phyloP scores from a whole-genome alignment of 768 basidiomycete genomes.

The Thelephora aurantiotincta region DNA sequence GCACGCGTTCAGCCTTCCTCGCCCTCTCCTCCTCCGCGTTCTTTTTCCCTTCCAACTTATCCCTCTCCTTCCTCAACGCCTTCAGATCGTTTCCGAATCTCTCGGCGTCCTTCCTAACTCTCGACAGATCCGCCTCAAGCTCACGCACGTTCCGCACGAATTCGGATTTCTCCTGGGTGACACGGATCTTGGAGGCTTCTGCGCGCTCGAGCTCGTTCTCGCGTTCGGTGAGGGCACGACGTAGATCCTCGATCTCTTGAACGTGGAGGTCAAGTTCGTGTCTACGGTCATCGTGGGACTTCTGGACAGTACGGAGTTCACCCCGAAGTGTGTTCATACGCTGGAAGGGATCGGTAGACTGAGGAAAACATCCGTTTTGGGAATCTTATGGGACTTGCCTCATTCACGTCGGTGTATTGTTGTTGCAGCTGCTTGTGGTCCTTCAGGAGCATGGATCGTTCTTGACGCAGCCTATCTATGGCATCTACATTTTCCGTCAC shows the following conservation, averaged over 20 bases:
- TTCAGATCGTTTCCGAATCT: conserved; percentile 69
- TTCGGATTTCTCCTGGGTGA: conserved; percentile 47
- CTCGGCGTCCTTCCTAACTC: conserved; percentile 66
- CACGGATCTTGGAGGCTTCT: conserved; percentile 49
- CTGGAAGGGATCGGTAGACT: conserved; percentile 16
- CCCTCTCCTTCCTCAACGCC: conserved; percentile 50
- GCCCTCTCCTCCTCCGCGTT: conserved; percentile 39
- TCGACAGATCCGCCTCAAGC: conserved; percentile 60
- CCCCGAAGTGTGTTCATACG: conserved; percentile 47
- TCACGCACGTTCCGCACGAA: conserved; percentile 50
- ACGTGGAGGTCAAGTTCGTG: conserved; percentile 61
- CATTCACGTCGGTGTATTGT: conserved; percentile 47
- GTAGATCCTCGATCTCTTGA: conserved; percentile 66
- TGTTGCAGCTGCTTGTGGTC: conserved; percentile 68
- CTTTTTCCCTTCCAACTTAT: conserved; percentile 26
- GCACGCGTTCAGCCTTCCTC: conserved; percentile 35
- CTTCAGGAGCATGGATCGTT: conserved; percentile 50
- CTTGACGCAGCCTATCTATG: conserved; percentile 65
- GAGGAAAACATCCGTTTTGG: background rate
- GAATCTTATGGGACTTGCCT: conserved; percentile 29
- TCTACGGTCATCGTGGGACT: conserved; percentile 55
- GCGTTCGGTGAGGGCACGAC: conserved; percentile 45
- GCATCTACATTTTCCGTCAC: conserved; percentile 55
- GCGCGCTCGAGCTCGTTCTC: conserved; percentile 47
- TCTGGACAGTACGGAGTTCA: conserved; percentile 45